Conservation (phyloP, 176 grass and related monocot genomes). For the Pontederia crassipes region DNA sequence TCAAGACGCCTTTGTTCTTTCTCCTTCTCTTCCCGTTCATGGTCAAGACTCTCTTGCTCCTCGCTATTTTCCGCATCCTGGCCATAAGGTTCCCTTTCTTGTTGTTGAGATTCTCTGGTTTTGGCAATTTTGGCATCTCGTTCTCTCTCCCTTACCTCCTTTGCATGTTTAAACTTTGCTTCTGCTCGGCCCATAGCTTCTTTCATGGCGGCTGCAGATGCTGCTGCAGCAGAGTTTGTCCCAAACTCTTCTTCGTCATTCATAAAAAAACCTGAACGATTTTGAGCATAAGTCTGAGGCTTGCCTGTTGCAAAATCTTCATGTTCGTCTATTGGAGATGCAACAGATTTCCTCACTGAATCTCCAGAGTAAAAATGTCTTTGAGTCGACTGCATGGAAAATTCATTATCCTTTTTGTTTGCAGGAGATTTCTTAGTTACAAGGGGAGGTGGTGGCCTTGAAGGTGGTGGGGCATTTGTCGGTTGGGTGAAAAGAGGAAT, state of each 20-base stretch:
- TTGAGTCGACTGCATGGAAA: slow-evolving; percentile 25
- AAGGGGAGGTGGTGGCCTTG: slow-evolving; percentile 59
- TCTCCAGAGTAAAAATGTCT: slow-evolving; percentile 44
- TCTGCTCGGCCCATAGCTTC: slow-evolving; percentile 94
- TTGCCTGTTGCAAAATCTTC: slow-evolving; percentile 51
- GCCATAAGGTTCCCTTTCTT: slow-evolving; percentile 27
- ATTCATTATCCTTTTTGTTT: slow-evolving; percentile 29
- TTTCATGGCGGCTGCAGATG: slow-evolving; percentile 92
- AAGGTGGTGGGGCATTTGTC: slow-evolving; percentile 79
- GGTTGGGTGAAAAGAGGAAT: slow-evolving; percentile 82
- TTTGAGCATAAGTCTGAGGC: slow-evolving; percentile 38
- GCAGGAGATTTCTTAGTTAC: slow-evolving; percentile 27
- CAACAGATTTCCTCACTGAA: slow-evolving; percentile 31
- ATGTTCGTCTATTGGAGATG: slow-evolving; percentile 58
- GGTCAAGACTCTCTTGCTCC: slow-evolving; percentile 21
- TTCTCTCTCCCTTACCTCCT: slow-evolving; percentile 70
- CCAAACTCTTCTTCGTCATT: slow-evolving; percentile 49
- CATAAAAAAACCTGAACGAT: slow-evolving; percentile 26
- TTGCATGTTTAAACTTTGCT: slow-evolving; percentile 93
- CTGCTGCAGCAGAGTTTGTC: slow-evolving; percentile 34
- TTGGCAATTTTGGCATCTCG: slow-evolving; percentile 45
- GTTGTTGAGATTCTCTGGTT: slow-evolving; percentile 33
- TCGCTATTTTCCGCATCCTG: slow-evolving; percentile 29
- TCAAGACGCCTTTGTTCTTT: slow-evolving; percentile 25
- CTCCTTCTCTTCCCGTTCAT: slow-evolving; percentile 24